A percentile compares a stretch with the other conserved stretches of the same genome.
Evolutionary conservation across 1,139 yeast genomes (phyloP).

Genomic region (Blastobotrys proliferans): DNA sequence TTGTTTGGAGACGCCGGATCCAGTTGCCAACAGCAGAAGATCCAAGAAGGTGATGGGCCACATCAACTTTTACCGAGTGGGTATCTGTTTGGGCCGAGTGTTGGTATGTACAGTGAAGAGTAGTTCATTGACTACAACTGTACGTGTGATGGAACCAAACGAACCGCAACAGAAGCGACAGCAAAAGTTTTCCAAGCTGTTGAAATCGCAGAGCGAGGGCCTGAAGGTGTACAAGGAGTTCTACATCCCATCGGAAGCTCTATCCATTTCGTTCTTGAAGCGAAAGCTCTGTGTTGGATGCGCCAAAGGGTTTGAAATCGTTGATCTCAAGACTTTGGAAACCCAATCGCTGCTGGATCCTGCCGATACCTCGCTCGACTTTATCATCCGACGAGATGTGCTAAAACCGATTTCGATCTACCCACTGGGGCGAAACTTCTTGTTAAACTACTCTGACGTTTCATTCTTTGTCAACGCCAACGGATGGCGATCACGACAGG

Average conservation of each 20-base stretch:
- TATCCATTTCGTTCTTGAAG: conserved; percentile 84
- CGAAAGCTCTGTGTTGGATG: conserved; percentile 92
- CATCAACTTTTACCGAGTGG: conserved; percentile 85
- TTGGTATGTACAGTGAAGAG: conserved; percentile 87
- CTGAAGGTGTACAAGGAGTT: conserved; percentile 77
- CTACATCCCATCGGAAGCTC: conserved; percentile 80
- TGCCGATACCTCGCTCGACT: conserved; percentile 94
- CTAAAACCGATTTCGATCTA: conserved; percentile 90
- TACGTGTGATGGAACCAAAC: conserved; percentile 85
- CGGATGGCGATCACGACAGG: conserved; percentile 95
- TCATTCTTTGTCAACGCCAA: conserved; percentile 90
- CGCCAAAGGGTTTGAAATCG: conserved; percentile 92
- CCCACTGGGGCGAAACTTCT: conserved; percentile 80
- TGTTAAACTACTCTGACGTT: conserved; percentile 84
- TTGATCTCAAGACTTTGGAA: conserved; percentile 68
- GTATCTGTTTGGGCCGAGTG: conserved; percentile 85
- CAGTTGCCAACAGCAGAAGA: conserved; percentile 63
- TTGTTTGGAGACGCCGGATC: conserved; percentile 54
- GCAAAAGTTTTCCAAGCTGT: conserved; percentile 48
- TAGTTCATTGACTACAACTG: conserved; percentile 64
- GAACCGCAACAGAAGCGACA: conserved; percentile 43
- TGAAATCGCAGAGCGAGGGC: conserved; percentile 42
- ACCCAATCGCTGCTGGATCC: conserved; percentile 83
- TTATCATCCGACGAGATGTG: conserved; percentile 82
- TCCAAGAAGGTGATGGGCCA: conserved; percentile 80